Percentiles rank a stretch among this genome's conserved stretches.
These are phyloP conservation scores for Collariella sp. DNA, from an alignment of 495 filamentous ascomycete genomes.

Conservation along the genomic window DNA sequence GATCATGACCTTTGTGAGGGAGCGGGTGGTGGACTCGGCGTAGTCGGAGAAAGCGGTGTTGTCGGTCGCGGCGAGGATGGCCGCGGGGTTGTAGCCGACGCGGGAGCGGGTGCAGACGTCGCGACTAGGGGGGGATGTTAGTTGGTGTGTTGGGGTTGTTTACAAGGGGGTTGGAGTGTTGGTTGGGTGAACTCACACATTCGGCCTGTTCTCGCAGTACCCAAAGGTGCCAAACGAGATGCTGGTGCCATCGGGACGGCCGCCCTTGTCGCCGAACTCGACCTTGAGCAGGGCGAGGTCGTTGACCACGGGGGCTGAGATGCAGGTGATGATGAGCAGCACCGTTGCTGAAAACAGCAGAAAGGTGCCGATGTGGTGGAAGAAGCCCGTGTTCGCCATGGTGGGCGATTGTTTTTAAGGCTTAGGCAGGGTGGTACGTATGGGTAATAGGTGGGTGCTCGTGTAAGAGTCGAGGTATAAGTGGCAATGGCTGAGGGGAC, in stretches of 20 bases:
- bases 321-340: conserved; percentile 50
- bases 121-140: conserved; percentile 22
- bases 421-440: background rate
- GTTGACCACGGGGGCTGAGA: conserved; percentile 49
- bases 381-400: conserved; percentile 41
- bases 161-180: background rate
- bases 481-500: too few species aligned
- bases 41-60: conserved; percentile 35
- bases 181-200: conserved; percentile 13
- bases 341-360: conserved; percentile 47
- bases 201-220: conserved; percentile 35
- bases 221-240: conserved; percentile 53
- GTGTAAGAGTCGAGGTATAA: background rate
- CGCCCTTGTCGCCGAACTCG: conserved; percentile 27
- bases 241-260: conserved; percentile 10
- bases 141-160: conserved; percentile 7
- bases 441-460: background rate
- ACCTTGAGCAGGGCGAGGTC: conserved; percentile 45
- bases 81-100: conserved; percentile 47
- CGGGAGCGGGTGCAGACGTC: conserved; percentile 37
- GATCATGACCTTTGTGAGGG: conserved; percentile 49
- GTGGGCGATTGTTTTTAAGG: conserved; percentile 1
- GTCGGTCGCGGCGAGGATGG: conserved; percentile 32
- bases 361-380: conserved; percentile 52
- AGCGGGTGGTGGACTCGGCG: conserved; percentile 35